These are phyloP conservation scores for Dioszegia aurantiaca DNA, from an alignment of 768 basidiomycete species.

Conservation along the genomic window DNA sequence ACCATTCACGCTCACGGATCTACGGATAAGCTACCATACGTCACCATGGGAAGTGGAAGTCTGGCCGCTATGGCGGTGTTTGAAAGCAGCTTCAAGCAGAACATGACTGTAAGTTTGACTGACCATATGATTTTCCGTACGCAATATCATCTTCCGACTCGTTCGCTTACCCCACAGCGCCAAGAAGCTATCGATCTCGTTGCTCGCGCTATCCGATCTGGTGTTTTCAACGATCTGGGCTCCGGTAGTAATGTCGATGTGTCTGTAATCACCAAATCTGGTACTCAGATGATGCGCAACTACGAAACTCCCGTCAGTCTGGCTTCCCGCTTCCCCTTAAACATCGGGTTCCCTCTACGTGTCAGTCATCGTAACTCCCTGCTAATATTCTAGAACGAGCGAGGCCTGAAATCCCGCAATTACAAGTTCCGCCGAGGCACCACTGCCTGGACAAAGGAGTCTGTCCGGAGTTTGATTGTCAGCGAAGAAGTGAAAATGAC, in stretches of 20 bases:
- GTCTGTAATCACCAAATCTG: conserved; percentile 80
- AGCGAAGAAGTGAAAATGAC: conserved; percentile 62
- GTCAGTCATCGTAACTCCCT: too few species aligned
- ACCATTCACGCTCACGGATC: conserved; percentile 95
- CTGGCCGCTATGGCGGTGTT: conserved; percentile 98
- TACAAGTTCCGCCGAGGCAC: conserved; percentile 75
- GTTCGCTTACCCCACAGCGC: conserved; percentile 57
- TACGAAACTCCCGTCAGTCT: conserved; percentile 70
- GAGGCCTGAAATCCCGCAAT: conserved; percentile 50
- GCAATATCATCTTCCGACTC: not conserved
- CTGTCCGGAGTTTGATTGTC: conserved; percentile 67
- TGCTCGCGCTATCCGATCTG: conserved; percentile 80
- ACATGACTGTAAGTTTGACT: conserved; percentile 77
- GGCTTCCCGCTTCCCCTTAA: too few species aligned
- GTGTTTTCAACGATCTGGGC: conserved; percentile 99
- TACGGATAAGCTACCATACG: conserved; percentile 96
- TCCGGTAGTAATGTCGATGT: conserved; percentile 99
- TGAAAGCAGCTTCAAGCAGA: conserved; percentile 75
- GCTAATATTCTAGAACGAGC: conserved; percentile 45
- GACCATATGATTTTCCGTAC: too few species aligned
- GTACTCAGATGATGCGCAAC: conserved; percentile 91
- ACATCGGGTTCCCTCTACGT: too few species aligned
- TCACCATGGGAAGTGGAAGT: conserved; percentile 96
- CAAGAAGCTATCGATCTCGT: conserved; percentile 79
- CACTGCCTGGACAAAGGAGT: conserved; percentile 83